A percentile compares a stretch with the other conserved stretches of the same genome.
phyloP scores from a whole-genome alignment of 148 eudicot species.

The Persicaria maculosa region DNA sequence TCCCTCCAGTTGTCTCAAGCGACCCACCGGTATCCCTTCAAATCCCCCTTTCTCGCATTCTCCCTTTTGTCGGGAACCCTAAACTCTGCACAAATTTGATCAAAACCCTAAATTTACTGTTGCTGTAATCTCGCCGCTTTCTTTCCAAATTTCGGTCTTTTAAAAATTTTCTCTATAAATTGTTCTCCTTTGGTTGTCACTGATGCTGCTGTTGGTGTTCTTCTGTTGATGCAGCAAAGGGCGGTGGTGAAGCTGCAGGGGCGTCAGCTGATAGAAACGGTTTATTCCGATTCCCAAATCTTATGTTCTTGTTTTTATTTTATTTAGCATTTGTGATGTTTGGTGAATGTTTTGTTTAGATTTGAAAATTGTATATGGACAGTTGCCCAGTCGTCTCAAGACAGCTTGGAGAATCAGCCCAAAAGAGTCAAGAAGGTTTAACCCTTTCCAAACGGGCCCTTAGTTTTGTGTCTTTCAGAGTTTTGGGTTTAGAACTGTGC shows the following conservation, averaged over 20 bases:
- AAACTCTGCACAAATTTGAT: neutral
- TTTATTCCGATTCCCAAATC: neutral
- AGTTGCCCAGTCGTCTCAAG: conserved; percentile 7
- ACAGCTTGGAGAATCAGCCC: neutral
- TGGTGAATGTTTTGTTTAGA: neutral
- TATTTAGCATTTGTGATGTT: neutral
- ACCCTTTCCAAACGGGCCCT: no score
- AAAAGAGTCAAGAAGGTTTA: conserved; percentile 6
- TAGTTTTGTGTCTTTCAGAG: neutral
- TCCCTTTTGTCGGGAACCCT: neutral
- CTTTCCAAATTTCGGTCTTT: neutral
- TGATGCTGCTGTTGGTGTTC: neutral
- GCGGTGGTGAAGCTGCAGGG: conserved; percentile 1
- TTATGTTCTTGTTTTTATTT: neutral
- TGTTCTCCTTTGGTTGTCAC: neutral
- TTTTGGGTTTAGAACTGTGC: neutral
- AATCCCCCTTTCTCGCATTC: neutral
- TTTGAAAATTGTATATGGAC: neutral
- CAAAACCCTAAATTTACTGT: conserved; percentile 2
- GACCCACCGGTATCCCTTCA: conserved; percentile 28
- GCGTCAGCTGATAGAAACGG: neutral
- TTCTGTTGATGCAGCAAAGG: conserved; percentile 5
- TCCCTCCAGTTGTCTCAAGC: conserved; percentile 24
- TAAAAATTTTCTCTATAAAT: neutral
- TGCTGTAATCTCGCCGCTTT: neutral